Evolutionary conservation across 225 moss, liverwort and hornwort genomes (phyloP), one percentile per base, ranked within the genome.

Genomic region (Bryoerythrophyllum caledonicum): DNA sequence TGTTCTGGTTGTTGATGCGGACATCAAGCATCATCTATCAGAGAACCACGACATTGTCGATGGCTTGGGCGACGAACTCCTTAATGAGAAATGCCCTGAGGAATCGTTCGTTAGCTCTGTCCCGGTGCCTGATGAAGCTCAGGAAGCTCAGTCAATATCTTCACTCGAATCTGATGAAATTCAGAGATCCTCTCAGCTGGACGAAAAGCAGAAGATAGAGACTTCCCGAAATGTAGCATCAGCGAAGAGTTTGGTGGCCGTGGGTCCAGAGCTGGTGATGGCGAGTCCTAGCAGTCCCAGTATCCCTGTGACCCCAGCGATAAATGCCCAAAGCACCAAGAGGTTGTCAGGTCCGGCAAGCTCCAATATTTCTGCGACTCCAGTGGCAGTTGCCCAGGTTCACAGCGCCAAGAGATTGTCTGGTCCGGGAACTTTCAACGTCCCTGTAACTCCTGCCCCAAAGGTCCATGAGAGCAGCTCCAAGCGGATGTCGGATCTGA

Each of bases 331-430:
- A 75, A 25, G 72, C 2, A 68, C 35, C 35, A 54, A 24, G 35
- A 35, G 54, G 8, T 37, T 38, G 44, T 60, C 48, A 3, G 9
- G 32, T 48, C 21, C 48, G 30, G 28, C 9, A 30, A 30, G 8
- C 27, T 43, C 5, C 72, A 46, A 21, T 32, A 15, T 46, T 27
- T 21, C 46, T 60, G 30, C 60, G 5, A 60, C 72, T 46, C 46
- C 78, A 43, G 53, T 26, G 52, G 20, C 43, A 6, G 51, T 23
- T 21, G 75, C 54, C 20, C 75, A 83, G 78, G 68, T 43, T 63
- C 54, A 55, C 54, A 20, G 72, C 8, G 60, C 68, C 53, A 53
- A 53, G 68, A 34, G 68, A 34, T 68, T 54, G 52, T 54, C 68
- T 32, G 15, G 37, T 35, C 34, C 8, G 53, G 21, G 68, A 15